Conservation (phyloP, 768 basidiomycete genomes). For the Chiua virens region DNA sequence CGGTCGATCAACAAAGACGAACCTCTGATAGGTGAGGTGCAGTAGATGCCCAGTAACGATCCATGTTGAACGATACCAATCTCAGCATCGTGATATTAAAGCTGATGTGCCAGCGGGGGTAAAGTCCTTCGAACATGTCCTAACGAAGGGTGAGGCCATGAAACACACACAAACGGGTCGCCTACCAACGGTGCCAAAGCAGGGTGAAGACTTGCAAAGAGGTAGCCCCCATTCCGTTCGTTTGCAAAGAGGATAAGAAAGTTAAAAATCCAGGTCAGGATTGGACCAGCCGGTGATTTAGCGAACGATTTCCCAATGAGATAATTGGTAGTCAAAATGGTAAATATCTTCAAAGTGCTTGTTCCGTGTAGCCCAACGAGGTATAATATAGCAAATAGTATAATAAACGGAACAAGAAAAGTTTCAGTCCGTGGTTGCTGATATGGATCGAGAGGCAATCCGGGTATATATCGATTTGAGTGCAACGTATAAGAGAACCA, state of each 20-base stretch:
- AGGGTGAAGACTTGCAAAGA: constrained; percentile 55
- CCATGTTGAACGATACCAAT: constrained; percentile 90
- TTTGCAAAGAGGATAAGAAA: constrained; percentile 71
- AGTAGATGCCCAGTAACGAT: constrained; percentile 81
- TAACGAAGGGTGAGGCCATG: constrained; percentile 28
- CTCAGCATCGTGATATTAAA: constrained; percentile 98
- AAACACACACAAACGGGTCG: constrained; percentile 2
- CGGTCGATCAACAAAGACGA: constrained; percentile 13
- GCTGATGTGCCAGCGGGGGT: constrained; percentile 89
- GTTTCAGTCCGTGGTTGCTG: constrained; percentile 28
- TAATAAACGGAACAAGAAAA: constrained; percentile 55
- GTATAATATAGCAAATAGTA: constrained; percentile 61
- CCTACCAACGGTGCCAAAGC: constrained; percentile 62
- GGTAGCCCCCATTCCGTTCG: constrained; percentile 74
- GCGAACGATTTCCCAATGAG: constrained; percentile 48
- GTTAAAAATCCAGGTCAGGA: constrained; percentile 80
- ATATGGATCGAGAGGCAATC: constrained; percentile 20
- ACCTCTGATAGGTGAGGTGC: constrained; percentile 43
- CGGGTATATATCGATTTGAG: constrained; percentile 52
- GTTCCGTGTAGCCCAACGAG: constrained; percentile 79
- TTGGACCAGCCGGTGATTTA: constrained; percentile 45
- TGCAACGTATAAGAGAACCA: constrained; percentile 54
- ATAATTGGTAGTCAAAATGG: constrained; percentile 73
- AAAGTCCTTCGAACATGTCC: constrained; percentile 70
- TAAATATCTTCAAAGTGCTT: constrained; percentile 72